These are phyloP conservation scores for Boletus sp. DNA, from an alignment of 768 basidiomycete genomes.

Conservation along the genomic window DNA sequence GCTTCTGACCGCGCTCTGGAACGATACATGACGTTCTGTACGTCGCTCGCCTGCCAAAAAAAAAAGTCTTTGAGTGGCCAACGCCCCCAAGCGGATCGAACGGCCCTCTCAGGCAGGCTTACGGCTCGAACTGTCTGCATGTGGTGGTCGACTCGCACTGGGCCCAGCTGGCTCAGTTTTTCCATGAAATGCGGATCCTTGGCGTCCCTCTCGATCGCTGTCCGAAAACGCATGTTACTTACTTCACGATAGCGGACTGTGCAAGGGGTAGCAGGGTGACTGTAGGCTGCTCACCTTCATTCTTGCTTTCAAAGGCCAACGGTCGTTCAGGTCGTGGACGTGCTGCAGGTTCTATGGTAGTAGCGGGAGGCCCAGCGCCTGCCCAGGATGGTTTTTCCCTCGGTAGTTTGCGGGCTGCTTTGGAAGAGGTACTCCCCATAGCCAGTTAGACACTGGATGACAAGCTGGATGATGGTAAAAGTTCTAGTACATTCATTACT, in stretches of 20 bases:
- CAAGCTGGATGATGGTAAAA: neutral
- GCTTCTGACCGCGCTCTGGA: conserved; percentile 55
- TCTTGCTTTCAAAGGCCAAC: conserved; percentile 51
- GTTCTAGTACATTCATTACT: neutral
- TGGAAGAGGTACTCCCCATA: conserved; percentile 68
- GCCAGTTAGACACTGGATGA: neutral
- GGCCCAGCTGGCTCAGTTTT: conserved; percentile 63
- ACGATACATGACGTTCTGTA: conserved; percentile 45
- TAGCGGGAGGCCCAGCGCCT: conserved; percentile 34
- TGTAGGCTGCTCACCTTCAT: conserved; percentile 38
- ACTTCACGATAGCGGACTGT: neutral
- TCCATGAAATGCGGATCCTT: conserved; percentile 69
- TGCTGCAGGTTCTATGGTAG: conserved; percentile 1
- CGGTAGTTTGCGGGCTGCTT: conserved; percentile 55
- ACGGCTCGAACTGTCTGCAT: conserved; percentile 52
- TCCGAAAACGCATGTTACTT: neutral
- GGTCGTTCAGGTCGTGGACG: conserved; percentile 23
- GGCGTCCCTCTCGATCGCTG: conserved; percentile 65
- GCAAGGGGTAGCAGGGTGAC: neutral
- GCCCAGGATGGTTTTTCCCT: conserved; percentile 50
- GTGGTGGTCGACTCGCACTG: conserved; percentile 68
- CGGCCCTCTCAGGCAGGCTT: conserved; percentile 13
- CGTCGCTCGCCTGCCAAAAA: conserved; percentile 21
- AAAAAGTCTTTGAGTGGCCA: neutral
- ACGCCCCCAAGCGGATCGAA: neutral